Evolutionary conservation across 768 basidiomycete genomes (phyloP).

Genomic region (Trametes maxima): DNA sequence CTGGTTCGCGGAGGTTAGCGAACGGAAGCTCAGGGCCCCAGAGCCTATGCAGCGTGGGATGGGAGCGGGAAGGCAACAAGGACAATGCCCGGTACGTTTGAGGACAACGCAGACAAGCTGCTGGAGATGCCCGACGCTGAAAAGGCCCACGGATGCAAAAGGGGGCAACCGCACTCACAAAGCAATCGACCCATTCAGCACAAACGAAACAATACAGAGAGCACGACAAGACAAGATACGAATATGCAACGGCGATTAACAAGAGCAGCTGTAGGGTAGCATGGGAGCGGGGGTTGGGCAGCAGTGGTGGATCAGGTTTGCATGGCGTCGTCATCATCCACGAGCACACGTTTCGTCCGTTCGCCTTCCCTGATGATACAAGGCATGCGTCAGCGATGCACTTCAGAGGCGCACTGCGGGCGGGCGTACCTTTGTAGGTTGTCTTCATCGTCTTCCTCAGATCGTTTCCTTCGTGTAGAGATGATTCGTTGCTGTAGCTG

Average conservation of each 20-base stretch:
- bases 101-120: background rate
- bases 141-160: background rate
- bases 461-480: constrained; percentile 64
- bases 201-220: constrained; percentile 16
- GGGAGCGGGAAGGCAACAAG: background rate
- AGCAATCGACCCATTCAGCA: constrained; percentile 1
- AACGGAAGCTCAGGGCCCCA: too few species aligned
- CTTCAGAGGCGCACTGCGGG: background rate
- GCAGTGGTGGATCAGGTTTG: constrained; percentile 16
- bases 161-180: background rate
- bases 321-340: constrained; percentile 38
- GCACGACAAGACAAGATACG: constrained; percentile 11
- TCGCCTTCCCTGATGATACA: constrained; percentile 40
- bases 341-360: constrained; percentile 43
- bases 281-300: background rate
- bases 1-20: too few species aligned
- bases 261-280: constrained; percentile 14
- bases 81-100: too few species aligned
- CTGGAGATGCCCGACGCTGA: background rate
- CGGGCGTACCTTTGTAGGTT: constrained; percentile 41
- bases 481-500: constrained; percentile 48
- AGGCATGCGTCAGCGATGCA: background rate
- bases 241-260: constrained; percentile 6
- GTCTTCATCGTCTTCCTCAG: constrained; percentile 71
- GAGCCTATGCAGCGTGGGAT: background rate